Evolutionary conservation across 257 asterid species (phyloP).

Genomic region (Jaltomata sinuosa): DNA sequence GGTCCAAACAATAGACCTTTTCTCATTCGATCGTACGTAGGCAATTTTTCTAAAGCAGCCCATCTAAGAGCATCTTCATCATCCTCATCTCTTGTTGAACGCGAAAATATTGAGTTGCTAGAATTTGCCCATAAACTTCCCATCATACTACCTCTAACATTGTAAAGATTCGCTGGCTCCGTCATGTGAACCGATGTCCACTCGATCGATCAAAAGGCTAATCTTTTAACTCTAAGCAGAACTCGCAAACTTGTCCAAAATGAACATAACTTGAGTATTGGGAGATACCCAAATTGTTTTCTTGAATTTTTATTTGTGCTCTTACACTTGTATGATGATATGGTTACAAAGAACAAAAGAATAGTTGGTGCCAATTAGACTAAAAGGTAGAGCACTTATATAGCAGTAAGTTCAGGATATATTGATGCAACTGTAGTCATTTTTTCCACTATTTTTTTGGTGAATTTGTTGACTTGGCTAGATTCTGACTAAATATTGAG

Average conservation of each 20-base stretch:
- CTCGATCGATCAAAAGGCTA: background rate
- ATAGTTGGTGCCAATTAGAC: too few relatives aligned
- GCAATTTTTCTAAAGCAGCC: background rate
- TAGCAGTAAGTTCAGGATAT: too few relatives aligned
- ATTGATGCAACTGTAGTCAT: too few relatives aligned
- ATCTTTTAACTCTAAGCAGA: background rate
- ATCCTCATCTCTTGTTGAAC: background rate
- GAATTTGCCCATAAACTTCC: constrained; percentile 15
- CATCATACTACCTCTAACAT: constrained; percentile 7
- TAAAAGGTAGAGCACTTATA: too few relatives aligned
- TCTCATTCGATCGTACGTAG: background rate
- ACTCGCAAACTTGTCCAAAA: background rate
- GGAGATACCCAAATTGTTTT: background rate
- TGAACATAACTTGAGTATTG: background rate
- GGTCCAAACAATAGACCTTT: background rate
- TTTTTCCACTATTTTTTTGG: too few relatives aligned
- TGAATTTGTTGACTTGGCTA: too few relatives aligned
- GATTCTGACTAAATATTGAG: background rate
- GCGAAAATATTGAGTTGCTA: constrained; percentile 12
- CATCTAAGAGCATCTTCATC: constrained; percentile 1
- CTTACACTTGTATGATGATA: too few relatives aligned
- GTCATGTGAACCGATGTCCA: background rate
- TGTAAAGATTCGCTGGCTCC: background rate
- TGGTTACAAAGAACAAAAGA: too few relatives aligned
- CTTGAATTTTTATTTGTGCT: background rate